Base-by-base conservation (phyloP, 164 flowering plant species). In the Saururus chinensis region DNA sequence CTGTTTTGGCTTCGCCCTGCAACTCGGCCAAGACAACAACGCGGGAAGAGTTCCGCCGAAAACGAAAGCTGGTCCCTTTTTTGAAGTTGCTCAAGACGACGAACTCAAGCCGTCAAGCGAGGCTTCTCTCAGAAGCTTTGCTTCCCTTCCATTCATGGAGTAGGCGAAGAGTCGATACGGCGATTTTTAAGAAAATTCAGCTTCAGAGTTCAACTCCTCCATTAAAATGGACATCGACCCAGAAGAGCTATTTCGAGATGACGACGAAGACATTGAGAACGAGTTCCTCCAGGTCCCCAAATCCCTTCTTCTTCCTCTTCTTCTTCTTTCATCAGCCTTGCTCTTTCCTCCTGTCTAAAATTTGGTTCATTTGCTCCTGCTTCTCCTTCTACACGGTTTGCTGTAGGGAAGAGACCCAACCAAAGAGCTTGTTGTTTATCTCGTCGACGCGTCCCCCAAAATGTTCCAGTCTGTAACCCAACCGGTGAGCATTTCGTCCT, bases 361-460 rank as follows among this genome's bases (percentile, higher is more conserved):
- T 16, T 25, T 40, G 17, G 35, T 17, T 37, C 8, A 30, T 19
- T 19, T 20, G 9, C 0, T 40, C 51, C 41, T 19, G 26, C 4
- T 17, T 19, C 17, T 11, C 25, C 6, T 61, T 24, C 22, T 14
- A 40, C n/a, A 7, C 19, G 9, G 49, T 35, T 48, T 63, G 53
- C 35, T 63, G 30, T 81, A 90, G 99, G 86, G 74, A 65, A 83
- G 76, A 62, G 86, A 86, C 51, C 56, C 88, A 13, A 76, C 70
- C 48, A 91, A 82, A 66, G 96, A 91, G 57, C 61, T 74, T 16
- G 77, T 74, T 49, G 97, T 91, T 1, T 95, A 85, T 59, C 66
- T 91, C 40, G 81, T 95, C 19, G 97, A 95, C 65, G 95, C 97
- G 62, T 87, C 96, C 21, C 99, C 99, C 14, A 86, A 83, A 72